These are phyloP conservation scores for Microglena sp. DNA, from an alignment of 139 green algal genomes.

Conservation along the genomic window DNA sequence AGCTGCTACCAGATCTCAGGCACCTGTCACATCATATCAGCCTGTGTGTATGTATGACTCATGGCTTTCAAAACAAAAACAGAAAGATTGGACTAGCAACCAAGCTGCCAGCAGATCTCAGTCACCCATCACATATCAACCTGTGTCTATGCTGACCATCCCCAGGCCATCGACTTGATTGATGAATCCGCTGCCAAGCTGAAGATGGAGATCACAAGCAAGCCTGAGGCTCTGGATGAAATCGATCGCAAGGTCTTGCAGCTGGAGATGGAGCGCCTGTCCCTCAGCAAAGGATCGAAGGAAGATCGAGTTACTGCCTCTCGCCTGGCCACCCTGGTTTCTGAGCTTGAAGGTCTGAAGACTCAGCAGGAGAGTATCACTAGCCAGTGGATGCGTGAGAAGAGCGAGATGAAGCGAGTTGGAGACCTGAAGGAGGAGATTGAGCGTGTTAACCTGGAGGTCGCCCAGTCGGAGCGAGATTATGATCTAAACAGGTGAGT, in stretches of 20 bases:
- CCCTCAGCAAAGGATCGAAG: slow-evolving; percentile 54
- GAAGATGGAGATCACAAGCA: slow-evolving; percentile 98
- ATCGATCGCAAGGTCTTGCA: slow-evolving; percentile 72
- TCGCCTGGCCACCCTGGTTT: slow-evolving; percentile 65
- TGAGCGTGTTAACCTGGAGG: slow-evolving; percentile 77
- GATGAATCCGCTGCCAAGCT: slow-evolving; percentile 95
- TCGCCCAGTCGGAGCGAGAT: slow-evolving; percentile 74
- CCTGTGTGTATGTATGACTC: no score
- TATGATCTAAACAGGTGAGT: slow-evolving; percentile 80
- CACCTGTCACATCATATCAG: no score
- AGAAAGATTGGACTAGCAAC: no score
- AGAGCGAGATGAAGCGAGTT: slow-evolving; percentile 57
- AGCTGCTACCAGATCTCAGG: no score
- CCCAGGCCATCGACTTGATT: slow-evolving; percentile 86
- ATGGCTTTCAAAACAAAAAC: no score
- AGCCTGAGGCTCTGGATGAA: slow-evolving; percentile 89
- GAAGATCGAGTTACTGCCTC: slow-evolving; percentile 51
- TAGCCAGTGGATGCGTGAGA: slow-evolving; percentile 72
- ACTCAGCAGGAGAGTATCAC: slow-evolving; percentile 62
- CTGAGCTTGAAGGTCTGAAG: slow-evolving; percentile 72
- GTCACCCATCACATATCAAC: no score
- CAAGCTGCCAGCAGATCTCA: no score
- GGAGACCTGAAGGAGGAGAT: slow-evolving; percentile 88
- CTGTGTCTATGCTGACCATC: no score
- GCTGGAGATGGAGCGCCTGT: slow-evolving; percentile 92